Base-by-base conservation (phyloP, 352 stramenopile genomes). In the Saprolegnia diclina region DNA sequence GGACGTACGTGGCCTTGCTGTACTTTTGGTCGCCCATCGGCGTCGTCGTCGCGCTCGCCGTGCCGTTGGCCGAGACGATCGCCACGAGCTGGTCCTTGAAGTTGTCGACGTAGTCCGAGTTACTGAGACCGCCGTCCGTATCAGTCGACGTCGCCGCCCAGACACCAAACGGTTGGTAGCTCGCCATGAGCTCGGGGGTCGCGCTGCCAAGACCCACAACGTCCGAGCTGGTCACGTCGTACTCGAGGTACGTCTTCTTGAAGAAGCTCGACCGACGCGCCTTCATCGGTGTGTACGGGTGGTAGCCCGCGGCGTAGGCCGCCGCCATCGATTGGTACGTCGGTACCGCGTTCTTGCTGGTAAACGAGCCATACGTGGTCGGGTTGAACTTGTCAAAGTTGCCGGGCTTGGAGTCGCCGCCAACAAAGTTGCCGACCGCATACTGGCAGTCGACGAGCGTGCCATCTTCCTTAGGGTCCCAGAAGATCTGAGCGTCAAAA, bases 221-320 rank as follows among this genome's bases (percentile, higher is more conserved):
- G 14, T 79, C 77, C 0, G 73, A 77, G 16, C 83, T 70, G 4
- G 56, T 76, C n/a, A 79, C 82, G 56, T 90, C 75, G 66, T 80
- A 96, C 45, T 65, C 38, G 32, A 97, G 83, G 88, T 88, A 97
- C 10, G 87, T 78, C 64, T 74, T 85, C 67, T 96, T 76, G 76
- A 95, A 98, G 72, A 97, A 98, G 0, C 86, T 87, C 21, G 87
- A 95, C n/a, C 84, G 85, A 26, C 87, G 85, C 9, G 78, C 72
- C 29, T 75, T 71, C 70, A 94, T 89, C 3, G 92, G 92, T 22
- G 96, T 91, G 77, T 97, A 98, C 44, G 88, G 83, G 54, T 76
- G 90, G 71, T 90, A 98, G 0, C 80, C 82, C 13, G 72, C 57
- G 1, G 64, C 64, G 54, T 68, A 79, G 9, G 84, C 84, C 0